Evolutionary conservation across 2,329 filamentous ascomycete species (phyloP).

Genomic region (Raffaelea deltoideospora): DNA sequence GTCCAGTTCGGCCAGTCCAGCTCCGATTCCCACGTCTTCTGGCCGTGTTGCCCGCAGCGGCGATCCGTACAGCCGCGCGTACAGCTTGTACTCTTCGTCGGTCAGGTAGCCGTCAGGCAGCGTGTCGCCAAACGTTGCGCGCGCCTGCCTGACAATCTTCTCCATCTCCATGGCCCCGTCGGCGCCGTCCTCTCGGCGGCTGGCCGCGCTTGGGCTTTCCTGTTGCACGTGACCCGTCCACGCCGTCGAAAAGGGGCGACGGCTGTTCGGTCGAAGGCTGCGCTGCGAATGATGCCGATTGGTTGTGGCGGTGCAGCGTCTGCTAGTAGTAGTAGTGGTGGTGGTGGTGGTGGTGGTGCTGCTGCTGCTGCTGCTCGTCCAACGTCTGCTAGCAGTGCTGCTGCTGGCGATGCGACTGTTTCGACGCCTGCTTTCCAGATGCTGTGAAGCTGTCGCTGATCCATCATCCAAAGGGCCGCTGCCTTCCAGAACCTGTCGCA

Average conservation of each 20-base stretch:
- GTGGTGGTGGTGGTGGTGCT: neutral
- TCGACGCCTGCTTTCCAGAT: too few relatives aligned
- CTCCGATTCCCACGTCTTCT: slow-evolving; percentile 40
- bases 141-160: slow-evolving; percentile 51
- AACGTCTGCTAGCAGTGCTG: neutral
- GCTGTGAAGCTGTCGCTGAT: too few relatives aligned
- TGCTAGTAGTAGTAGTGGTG: neutral
- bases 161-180: slow-evolving; percentile 33
- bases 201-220: neutral
- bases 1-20: neutral
- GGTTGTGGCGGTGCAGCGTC: neutral
- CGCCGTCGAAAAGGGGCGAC: slow-evolving; percentile 3
- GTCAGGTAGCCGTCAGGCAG: slow-evolving; percentile 58
- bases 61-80: slow-evolving; percentile 67
- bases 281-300: neutral
- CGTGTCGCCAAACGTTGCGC: slow-evolving; percentile 61
- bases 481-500: slow-evolving; percentile 8
- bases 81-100: slow-evolving; percentile 56
- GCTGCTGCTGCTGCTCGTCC: neutral
- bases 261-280: neutral
- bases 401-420: too few relatives aligned
- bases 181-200: neutral
- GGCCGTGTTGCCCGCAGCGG: slow-evolving; percentile 47
- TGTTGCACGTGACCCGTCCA: neutral
- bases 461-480: too few relatives aligned